These are phyloP conservation scores for Tritrichomonas musculus DNA, from an alignment of 208 protist species.

Conservation along the genomic window DNA sequence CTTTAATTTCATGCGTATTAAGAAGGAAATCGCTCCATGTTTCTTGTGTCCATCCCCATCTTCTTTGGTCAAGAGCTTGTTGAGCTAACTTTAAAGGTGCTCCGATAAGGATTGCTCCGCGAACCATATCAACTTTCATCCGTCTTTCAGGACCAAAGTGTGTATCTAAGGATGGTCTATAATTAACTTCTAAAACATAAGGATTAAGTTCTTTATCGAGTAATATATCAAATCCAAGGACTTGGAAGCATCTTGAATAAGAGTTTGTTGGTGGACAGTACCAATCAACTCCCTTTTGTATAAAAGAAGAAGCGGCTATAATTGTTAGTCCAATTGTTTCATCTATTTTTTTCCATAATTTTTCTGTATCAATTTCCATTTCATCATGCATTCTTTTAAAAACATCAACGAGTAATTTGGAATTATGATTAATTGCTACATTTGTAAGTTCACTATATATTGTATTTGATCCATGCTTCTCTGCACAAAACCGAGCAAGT, in stretches of 20 bases:
- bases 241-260: constrained; percentile 10
- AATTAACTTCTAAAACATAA: constrained; percentile 20
- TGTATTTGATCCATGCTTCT: not conserved
- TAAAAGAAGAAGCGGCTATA: not conserved
- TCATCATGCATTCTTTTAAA: not conserved
- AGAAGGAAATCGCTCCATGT: not conserved
- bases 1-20: not conserved
- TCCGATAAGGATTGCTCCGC: not conserved
- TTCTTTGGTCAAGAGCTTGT: not conserved
- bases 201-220: constrained; percentile 10
- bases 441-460: not conserved
- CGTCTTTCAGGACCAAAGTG: not conserved
- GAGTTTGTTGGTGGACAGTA: not conserved
- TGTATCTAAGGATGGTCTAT: not conserved
- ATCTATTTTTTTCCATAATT: not conserved
- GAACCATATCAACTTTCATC: constrained; percentile 1
- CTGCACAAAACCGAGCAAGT: not conserved
- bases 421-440: not conserved
- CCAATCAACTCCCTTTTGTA: not conserved
- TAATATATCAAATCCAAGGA: not conserved
- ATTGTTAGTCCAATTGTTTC: not conserved
- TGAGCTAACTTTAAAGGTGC: not conserved
- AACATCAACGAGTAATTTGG: not conserved
- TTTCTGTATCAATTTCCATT: not conserved
- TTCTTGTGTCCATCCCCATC: not conserved